These are phyloP conservation scores for Penicillium sp. DNA, from an alignment of 2,329 filamentous ascomycete species.

Conservation along the genomic window DNA sequence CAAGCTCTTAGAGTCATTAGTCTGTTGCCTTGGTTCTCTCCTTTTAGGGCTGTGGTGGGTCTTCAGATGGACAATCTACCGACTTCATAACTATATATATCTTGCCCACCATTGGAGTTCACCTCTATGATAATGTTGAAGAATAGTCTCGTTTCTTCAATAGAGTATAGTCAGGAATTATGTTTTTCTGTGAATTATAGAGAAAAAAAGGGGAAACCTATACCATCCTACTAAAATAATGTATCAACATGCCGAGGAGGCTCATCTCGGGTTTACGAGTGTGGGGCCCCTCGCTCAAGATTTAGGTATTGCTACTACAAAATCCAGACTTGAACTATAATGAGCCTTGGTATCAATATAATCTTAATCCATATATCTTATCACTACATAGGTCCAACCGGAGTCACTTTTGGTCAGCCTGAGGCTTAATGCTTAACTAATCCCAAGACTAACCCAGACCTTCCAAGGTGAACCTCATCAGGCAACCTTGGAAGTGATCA, in stretches of 20 bases:
- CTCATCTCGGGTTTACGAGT: not conserved
- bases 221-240: no score
- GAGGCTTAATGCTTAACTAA: not conserved
- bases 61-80: not conserved
- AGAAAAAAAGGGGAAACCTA: no score
- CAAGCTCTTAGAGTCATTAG: accelerated
- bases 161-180: not conserved
- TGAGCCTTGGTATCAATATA: not conserved
- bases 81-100: not conserved
- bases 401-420: not conserved
- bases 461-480: not conserved
- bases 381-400: not conserved
- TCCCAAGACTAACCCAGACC: not conserved
- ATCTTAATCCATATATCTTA: not conserved
- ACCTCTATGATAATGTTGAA: not conserved
- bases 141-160: not conserved
- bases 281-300: not conserved
- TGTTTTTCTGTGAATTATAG: not conserved
- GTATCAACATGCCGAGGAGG: not conserved
- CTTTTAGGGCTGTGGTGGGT: not conserved
- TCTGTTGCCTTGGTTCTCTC: not conserved
- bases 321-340: not conserved
- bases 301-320: not conserved
- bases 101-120: not conserved
- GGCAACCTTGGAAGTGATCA: not conserved